phyloP scores from a whole-genome alignment of 164 flowering plant species.

The Annona squamosa region DNA sequence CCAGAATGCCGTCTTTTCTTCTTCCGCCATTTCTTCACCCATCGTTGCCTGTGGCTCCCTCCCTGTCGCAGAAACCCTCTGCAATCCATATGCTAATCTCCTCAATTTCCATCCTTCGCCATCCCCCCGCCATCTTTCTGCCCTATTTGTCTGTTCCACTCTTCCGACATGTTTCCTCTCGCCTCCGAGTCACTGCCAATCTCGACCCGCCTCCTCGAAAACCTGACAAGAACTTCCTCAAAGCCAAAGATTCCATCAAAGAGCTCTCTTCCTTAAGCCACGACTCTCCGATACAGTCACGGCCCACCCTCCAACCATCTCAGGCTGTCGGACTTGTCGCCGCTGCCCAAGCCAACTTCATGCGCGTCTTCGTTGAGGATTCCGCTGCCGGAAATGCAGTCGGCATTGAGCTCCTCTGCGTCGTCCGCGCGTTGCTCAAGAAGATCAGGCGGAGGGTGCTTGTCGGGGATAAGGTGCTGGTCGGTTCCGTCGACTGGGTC shows the following conservation, averaged over 20 bases:
- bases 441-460: conserved; percentile 84
- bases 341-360: conserved; percentile 88
- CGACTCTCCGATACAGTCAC: conserved; percentile 31
- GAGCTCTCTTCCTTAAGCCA: conserved; percentile 36
- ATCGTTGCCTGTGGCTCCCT: conserved; percentile 2
- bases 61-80: neutral
- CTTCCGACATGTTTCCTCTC: conserved; percentile 19
- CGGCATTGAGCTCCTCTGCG: conserved; percentile 77
- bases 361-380: conserved; percentile 77
- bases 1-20: too few relatives aligned
- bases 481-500: conserved; percentile 84
- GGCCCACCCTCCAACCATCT: conserved; percentile 34
- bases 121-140: conserved; percentile 11
- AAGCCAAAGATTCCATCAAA: conserved; percentile 47
- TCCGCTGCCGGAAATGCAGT: neutral
- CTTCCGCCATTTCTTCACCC: neutral
- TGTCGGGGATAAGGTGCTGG: conserved; percentile 93
- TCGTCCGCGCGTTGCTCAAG: conserved; percentile 80
- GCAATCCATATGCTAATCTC: conserved; percentile 26
- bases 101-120: conserved; percentile 40
- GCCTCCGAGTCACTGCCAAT: conserved; percentile 21
- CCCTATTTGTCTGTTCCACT: conserved; percentile 13
- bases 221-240: conserved; percentile 43
- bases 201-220: conserved; percentile 25
- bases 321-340: conserved; percentile 80